Conservation (phyloP, 331 rosid species). For the Stylosanthes scabra region DNA sequence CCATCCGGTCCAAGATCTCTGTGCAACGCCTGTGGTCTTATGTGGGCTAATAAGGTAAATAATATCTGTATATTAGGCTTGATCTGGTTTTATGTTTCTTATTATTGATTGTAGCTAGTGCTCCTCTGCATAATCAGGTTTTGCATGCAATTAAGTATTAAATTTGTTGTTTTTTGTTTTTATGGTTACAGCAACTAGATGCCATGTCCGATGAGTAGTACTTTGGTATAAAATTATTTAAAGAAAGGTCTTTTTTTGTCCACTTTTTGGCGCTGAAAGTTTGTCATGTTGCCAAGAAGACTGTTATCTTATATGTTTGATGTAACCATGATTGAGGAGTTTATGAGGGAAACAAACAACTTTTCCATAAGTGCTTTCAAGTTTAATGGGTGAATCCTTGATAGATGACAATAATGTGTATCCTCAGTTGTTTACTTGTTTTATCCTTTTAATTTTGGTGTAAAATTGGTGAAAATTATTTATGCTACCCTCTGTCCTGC, state of each 20-base stretch:
- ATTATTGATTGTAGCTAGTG: slow-evolving; percentile 3
- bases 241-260: background rate
- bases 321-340: background rate
- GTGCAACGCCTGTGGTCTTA: slow-evolving; percentile 83
- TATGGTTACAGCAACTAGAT: background rate
- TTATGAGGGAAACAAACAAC: slow-evolving; percentile 7
- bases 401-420: slow-evolving; percentile 10
- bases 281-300: background rate
- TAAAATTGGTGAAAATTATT: slow-evolving; percentile 18
- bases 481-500: background rate
- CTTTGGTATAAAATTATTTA: background rate
- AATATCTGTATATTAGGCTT: slow-evolving; percentile 25
- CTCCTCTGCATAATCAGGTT: background rate
- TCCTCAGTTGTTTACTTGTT: slow-evolving; percentile 18
- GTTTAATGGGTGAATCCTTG: background rate
- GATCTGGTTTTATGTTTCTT: slow-evolving; percentile 9
- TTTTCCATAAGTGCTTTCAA: background rate
- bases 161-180: background rate
- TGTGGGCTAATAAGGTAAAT: slow-evolving; percentile 86
- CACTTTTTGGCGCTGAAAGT: background rate
- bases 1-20: slow-evolving; percentile 82
- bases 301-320: slow-evolving; percentile 12
- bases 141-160: background rate
- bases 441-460: slow-evolving; percentile 21
- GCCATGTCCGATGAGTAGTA: background rate